These are phyloP conservation scores for Aureobasidium sp. DNA, from an alignment of 2,329 filamentous ascomycete genomes.

Conservation along the genomic window DNA sequence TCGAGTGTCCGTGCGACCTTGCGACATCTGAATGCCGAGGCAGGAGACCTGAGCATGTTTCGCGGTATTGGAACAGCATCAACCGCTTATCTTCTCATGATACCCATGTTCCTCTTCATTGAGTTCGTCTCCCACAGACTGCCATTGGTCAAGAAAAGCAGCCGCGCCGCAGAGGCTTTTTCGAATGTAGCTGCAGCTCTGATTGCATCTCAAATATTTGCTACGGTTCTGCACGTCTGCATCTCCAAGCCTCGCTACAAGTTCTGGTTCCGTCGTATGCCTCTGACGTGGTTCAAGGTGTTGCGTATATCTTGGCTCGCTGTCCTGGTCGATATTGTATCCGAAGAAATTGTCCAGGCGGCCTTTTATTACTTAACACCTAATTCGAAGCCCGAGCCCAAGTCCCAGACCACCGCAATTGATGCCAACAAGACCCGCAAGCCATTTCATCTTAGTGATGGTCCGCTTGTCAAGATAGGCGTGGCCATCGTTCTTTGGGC, in stretches of 20 bases:
- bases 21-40: slow-evolving; percentile 9
- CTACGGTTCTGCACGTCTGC: slow-evolving; percentile 12
- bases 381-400: neutral
- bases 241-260: slow-evolving; percentile 15
- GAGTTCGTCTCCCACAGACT: neutral
- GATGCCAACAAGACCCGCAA: neutral
- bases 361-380: neutral
- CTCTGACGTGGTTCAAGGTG: slow-evolving; percentile 8
- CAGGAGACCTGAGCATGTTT: slow-evolving; percentile 12
- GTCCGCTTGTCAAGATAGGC: neutral
- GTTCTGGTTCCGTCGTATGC: slow-evolving; percentile 18
- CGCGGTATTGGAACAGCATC: slow-evolving; percentile 9
- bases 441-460: neutral
- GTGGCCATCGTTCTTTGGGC: neutral
- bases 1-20: slow-evolving; percentile 15
- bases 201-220: neutral
- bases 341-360: neutral
- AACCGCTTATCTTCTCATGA: neutral
- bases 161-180: neutral
- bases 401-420: neutral
- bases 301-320: slow-evolving; percentile 5
- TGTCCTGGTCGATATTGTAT: neutral
- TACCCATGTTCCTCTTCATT: neutral
- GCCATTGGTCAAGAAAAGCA: neutral
- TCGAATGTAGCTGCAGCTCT: neutral